A percentile compares a stretch with the other conserved stretches of the same genome.
These are phyloP conservation scores for Eucalyptus caleyi DNA, from an alignment of 345 rosid genomes.

Conservation along the genomic window DNA sequence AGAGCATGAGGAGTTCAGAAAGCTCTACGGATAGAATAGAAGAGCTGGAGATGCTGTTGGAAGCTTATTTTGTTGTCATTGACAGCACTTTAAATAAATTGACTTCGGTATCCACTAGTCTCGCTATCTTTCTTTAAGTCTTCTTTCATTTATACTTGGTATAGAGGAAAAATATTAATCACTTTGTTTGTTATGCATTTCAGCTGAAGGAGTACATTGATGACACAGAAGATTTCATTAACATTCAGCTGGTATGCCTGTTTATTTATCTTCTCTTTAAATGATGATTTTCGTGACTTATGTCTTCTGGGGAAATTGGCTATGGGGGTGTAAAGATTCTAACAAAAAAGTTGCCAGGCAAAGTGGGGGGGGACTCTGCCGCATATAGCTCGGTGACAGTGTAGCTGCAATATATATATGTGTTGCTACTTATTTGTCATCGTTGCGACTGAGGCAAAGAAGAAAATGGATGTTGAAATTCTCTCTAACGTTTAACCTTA, in stretches of 20 bases:
- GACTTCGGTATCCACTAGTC: conserved; percentile 54
- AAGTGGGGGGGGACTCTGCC: not conserved
- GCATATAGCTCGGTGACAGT: not conserved
- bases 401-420: not conserved
- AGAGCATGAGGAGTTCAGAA: conserved; percentile 76
- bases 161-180: not conserved
- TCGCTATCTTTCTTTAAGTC: not conserved
- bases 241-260: conserved; percentile 75
- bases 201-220: conserved; percentile 99
- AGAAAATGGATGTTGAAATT: not conserved
- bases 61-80: conserved; percentile 94
- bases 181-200: not conserved
- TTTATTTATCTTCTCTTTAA: not conserved
- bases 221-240: conserved; percentile 93
- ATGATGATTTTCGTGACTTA: not conserved
- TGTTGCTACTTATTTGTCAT: not conserved
- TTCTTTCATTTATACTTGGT: not conserved
- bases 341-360: not conserved
- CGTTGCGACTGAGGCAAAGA: not conserved
- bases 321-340: not conserved
- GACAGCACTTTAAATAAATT: conserved; percentile 89
- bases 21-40: conserved; percentile 66
- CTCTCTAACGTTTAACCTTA: not conserved
- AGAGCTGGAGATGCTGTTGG: conserved; percentile 96
- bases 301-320: not conserved